Evolutionary conservation across 345 rosid genomes (phyloP).

Genomic region (Eucalyptus pauciflora): DNA sequence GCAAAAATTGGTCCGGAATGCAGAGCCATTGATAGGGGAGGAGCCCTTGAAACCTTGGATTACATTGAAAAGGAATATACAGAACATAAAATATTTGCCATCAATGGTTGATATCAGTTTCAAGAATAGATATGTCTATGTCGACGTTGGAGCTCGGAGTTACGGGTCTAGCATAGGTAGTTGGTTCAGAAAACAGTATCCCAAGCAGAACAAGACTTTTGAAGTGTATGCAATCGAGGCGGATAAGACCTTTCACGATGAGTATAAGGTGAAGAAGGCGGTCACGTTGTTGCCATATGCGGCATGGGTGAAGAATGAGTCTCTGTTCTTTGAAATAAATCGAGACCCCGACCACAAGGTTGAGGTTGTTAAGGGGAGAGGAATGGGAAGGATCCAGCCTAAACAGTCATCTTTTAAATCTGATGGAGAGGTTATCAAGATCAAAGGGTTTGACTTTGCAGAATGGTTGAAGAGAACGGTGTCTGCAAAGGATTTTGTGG

Average conservation of each 20-base stretch:
- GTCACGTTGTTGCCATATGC: conserved; percentile 79
- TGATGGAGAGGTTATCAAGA: conserved; percentile 57
- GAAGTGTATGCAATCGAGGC: conserved; percentile 91
- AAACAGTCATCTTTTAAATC: conserved; percentile 11
- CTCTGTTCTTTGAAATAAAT: conserved; percentile 70
- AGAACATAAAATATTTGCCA: conserved; percentile 65
- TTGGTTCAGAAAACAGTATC: conserved; percentile 95
- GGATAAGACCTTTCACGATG: conserved; percentile 55
- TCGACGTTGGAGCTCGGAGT: conserved; percentile 94
- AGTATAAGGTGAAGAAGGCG: conserved; percentile 54
- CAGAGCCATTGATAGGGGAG: conserved; percentile 59
- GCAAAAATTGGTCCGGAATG: conserved; percentile 45
- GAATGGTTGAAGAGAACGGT: conserved; percentile 87
- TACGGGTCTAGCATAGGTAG: conserved; percentile 97
- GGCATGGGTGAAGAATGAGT: conserved; percentile 94
- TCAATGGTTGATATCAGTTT: conserved; percentile 87
- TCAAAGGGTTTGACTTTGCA: conserved; percentile 89
- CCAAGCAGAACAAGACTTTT: conserved; percentile 86
- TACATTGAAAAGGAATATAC: conserved; percentile 68
- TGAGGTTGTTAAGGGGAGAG: conserved; percentile 51
- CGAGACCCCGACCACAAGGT: conserved; percentile 62
- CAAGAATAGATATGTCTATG: conserved; percentile 78
- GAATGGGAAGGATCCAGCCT: conserved; percentile 98
- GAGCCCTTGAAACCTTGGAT: conserved; percentile 99
- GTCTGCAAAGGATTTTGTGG: conserved; percentile 74